Evolutionary conservation across 306 rosid genomes (phyloP).

Genomic region (Begonia fuchsioides): DNA sequence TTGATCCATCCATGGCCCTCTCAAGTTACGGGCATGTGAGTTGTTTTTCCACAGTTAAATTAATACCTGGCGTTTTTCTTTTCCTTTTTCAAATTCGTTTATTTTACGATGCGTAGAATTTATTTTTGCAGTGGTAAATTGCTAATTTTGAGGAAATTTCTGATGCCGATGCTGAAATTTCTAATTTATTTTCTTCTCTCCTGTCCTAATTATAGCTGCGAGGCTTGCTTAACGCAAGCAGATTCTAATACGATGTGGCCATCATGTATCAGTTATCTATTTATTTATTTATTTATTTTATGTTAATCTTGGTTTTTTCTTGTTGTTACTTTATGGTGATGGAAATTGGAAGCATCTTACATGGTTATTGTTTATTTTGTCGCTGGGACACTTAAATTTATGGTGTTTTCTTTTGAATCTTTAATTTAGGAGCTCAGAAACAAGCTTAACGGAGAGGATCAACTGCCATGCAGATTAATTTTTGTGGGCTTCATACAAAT

Average conservation of each 20-base stretch:
- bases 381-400: too few relatives aligned
- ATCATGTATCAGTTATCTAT: background rate
- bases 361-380: too few relatives aligned
- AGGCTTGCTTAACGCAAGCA: background rate
- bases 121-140: background rate
- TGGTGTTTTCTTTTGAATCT: too few relatives aligned
- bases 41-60: slow-evolving; percentile 3
- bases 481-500: slow-evolving; percentile 31
- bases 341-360: too few relatives aligned
- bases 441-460: slow-evolving; percentile 27
- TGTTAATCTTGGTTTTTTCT: slow-evolving; percentile 7
- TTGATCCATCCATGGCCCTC: slow-evolving; percentile 19
- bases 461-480: slow-evolving; percentile 45
- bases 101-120: background rate
- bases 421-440: slow-evolving; percentile 21
- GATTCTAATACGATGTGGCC: background rate
- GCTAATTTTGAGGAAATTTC: background rate
- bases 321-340: slow-evolving; percentile 4
- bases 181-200: background rate
- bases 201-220: background rate
- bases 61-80: background rate
- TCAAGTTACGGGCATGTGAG: slow-evolving; percentile 18
- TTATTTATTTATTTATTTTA: slow-evolving; percentile 3
- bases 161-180: background rate
- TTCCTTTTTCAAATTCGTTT: too few relatives aligned